These are phyloP conservation scores for Botryotinia narcissicola DNA, from an alignment of 2,329 filamentous ascomycete genomes.

Conservation along the genomic window DNA sequence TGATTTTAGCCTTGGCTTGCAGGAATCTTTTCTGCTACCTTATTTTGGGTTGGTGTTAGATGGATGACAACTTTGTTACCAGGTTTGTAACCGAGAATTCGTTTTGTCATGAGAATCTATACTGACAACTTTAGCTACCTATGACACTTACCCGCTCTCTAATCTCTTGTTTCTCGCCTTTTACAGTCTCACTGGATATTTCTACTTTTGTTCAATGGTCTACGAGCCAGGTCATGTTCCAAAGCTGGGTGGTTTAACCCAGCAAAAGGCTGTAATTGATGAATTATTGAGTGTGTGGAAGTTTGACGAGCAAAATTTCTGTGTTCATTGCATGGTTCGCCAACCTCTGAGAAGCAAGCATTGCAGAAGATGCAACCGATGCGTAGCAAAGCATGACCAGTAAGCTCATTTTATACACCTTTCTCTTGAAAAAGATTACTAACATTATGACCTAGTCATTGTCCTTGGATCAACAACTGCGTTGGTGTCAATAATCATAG, in stretches of 20 bases:
- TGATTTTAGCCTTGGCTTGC: constrained; percentile 76
- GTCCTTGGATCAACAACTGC: constrained; percentile 97
- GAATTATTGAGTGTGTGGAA: constrained; percentile 82
- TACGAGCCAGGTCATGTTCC: constrained; percentile 92
- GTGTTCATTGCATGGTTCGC: constrained; percentile 89
- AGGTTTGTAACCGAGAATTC: constrained; percentile 46
- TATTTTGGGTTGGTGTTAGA: constrained; percentile 76
- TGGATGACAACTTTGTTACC: constrained; percentile 75
- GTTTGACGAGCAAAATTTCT: constrained; percentile 93
- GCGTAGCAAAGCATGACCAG: constrained; percentile 96
- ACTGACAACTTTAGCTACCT: constrained; percentile 55
- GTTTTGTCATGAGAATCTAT: constrained; percentile 21
- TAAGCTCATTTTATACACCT: constrained; percentile 47
- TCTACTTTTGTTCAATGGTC: constrained; percentile 82
- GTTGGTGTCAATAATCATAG: constrained; percentile 94
- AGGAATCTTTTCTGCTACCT: constrained; percentile 83
- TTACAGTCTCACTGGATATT: constrained; percentile 71
- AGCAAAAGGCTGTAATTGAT: constrained; percentile 86
- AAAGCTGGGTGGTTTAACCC: constrained; percentile 82
- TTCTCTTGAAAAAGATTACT: not conserved
- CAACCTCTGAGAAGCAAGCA: constrained; percentile 94
- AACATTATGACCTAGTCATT: constrained; percentile 61
- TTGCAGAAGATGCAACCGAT: constrained; percentile 85
- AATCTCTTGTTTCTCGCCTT: constrained; percentile 72
- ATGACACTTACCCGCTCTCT: constrained; percentile 63